Evolutionary conservation across 2,329 filamentous ascomycete genomes (phyloP).

Genomic region (Colletotrichum navitas): DNA sequence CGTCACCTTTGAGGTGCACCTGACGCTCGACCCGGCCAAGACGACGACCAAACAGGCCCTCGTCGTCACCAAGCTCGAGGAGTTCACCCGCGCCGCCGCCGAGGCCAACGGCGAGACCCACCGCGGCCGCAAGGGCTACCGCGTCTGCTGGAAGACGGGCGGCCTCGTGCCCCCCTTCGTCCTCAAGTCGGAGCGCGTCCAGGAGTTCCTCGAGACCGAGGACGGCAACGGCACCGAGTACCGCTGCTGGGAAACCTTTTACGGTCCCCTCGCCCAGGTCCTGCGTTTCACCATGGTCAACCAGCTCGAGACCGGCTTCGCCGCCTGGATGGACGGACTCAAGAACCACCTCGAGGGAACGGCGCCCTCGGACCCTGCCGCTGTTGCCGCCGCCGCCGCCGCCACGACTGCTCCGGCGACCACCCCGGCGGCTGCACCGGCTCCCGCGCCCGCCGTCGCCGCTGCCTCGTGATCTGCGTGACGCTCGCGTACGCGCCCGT

Average conservation of each 20-base stretch:
- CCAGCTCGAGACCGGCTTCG: slow-evolving; percentile 52
- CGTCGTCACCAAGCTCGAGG: slow-evolving; percentile 50
- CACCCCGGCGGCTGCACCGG: slow-evolving; percentile 8
- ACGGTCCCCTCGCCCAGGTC: slow-evolving; percentile 53
- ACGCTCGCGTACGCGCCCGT: too few species aligned
- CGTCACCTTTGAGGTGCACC: slow-evolving; percentile 52
- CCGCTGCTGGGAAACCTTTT: slow-evolving; percentile 61
- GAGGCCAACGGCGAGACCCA: slow-evolving; percentile 39
- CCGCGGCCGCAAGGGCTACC: slow-evolving; percentile 50
- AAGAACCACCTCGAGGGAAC: slow-evolving; percentile 50
- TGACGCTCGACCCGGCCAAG: slow-evolving; percentile 46
- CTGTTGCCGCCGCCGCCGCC: neutral
- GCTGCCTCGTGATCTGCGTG: slow-evolving; percentile 24
- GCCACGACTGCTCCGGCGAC: neutral
- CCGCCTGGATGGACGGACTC: slow-evolving; percentile 55
- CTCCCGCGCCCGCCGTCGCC: slow-evolving; percentile 24
- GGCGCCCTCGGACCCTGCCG: neutral
- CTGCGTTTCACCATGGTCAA: slow-evolving; percentile 51
- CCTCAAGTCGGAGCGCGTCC: slow-evolving; percentile 56
- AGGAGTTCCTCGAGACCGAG: slow-evolving; percentile 54
- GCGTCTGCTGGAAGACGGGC: slow-evolving; percentile 55
- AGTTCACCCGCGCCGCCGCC: slow-evolving; percentile 43
- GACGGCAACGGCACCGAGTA: slow-evolving; percentile 53
- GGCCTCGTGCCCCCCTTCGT: slow-evolving; percentile 50
- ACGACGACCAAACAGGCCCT: slow-evolving; percentile 44